Percentiles rank a stretch among this genome's conserved stretches.
These are phyloP conservation scores for Rhodomyrtus tomentosa DNA, from an alignment of 345 rosid genomes.

Conservation along the genomic window DNA sequence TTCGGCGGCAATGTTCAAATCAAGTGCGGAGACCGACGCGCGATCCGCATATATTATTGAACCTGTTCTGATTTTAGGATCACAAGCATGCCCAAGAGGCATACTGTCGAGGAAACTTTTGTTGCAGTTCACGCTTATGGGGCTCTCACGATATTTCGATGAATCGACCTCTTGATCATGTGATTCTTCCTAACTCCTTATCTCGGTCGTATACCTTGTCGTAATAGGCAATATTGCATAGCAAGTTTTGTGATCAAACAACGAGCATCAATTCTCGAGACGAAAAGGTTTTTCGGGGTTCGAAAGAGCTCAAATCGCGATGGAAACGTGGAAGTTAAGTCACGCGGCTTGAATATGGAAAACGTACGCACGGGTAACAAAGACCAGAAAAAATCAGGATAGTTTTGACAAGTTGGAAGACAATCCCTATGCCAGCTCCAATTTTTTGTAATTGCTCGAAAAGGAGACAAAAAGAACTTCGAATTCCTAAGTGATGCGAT, in stretches of 20 bases:
- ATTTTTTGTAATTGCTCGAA: neutral
- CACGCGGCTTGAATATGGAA: neutral
- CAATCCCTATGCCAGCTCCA: neutral
- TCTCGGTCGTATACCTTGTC: too few species aligned
- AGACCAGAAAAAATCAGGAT: neutral
- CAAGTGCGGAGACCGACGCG: neutral
- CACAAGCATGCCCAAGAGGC: neutral
- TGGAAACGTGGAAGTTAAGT: neutral
- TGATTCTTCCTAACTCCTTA: neutral
- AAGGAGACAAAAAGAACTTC: neutral
- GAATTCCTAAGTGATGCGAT: neutral
- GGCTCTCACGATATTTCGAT: neutral
- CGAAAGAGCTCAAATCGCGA: neutral
- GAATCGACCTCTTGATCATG: neutral
- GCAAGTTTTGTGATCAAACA: neutral
- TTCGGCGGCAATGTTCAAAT: neutral
- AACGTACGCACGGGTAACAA: neutral
- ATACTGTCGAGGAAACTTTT: neutral
- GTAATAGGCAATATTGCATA: neutral
- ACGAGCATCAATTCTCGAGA: neutral
- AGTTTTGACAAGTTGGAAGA: neutral
- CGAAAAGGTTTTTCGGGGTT: neutral
- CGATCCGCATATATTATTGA: neutral
- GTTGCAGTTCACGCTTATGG: neutral
- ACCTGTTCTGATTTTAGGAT: neutral